A percentile compares a stretch with the other conserved stretches of the same genome.
Conservation (phyloP, 1,284 basidiomycete species). For the Leucoagaricus sp. region DNA sequence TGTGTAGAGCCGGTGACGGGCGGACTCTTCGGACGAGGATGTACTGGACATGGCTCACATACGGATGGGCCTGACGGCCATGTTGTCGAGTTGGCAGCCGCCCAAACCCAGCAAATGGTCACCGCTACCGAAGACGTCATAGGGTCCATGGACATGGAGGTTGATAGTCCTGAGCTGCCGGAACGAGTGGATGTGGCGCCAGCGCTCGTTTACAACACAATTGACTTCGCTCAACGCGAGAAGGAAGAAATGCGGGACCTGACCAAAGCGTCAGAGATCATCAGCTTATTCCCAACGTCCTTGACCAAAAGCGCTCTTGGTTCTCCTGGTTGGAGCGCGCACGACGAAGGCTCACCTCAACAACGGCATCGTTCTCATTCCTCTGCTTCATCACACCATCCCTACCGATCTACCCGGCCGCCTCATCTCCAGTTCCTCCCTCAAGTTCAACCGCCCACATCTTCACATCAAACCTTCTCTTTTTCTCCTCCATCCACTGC, state of each 20-base stretch:
- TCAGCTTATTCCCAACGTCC: conserved; percentile 41
- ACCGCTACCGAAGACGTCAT: conserved; percentile 12
- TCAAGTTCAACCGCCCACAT: conserved; percentile 8
- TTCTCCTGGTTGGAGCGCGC: conserved; percentile 4
- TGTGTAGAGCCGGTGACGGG: conserved; percentile 37
- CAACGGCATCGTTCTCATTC: conserved; percentile 12
- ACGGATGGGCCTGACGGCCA: conserved; percentile 39
- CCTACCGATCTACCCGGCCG: conserved; percentile 12
- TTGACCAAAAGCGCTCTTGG: not conserved
- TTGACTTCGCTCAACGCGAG: conserved; percentile 78
- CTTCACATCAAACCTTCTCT: conserved; percentile 9
- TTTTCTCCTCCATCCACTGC: conserved; percentile 11
- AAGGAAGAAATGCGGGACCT: conserved; percentile 89
- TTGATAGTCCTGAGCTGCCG: conserved; percentile 18
- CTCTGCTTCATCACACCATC: conserved; percentile 10
- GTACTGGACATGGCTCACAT: conserved; percentile 29
- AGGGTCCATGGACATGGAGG: conserved; percentile 24
- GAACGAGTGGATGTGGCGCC: not conserved
- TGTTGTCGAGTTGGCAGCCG: conserved; percentile 26
- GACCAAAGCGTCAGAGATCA: conserved; percentile 83
- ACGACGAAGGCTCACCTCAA: conserved; percentile 1
- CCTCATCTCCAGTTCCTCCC: conserved; percentile 16
- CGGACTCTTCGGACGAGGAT: conserved; percentile 17
- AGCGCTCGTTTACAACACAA: conserved; percentile 50
- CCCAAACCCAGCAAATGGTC: conserved; percentile 23